Percentiles rank a stretch among this genome's conserved stretches.
Evolutionary conservation across 1,284 basidiomycete genomes (phyloP).

Genomic region (Boletellus sp.): DNA sequence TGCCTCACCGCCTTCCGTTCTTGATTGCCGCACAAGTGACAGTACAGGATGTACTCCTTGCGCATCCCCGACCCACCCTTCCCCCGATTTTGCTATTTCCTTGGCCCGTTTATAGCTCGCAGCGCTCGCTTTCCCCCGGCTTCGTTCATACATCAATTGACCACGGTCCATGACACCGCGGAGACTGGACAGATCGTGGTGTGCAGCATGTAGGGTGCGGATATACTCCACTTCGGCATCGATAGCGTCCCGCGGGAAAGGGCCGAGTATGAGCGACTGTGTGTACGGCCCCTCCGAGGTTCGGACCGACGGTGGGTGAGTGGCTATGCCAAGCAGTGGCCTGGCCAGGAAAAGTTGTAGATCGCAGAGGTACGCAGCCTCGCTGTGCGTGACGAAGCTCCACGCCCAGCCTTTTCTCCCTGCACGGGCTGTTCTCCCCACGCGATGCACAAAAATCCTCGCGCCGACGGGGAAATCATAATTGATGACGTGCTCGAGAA

Average conservation of each 20-base stretch:
- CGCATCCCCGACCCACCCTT: constrained; percentile 65
- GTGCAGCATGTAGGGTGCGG: constrained; percentile 60
- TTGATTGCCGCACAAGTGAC: constrained; percentile 33
- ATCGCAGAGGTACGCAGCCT: constrained; percentile 90
- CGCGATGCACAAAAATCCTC: constrained; percentile 93
- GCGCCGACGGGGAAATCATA: constrained; percentile 96
- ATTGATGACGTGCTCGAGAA: constrained; percentile 94
- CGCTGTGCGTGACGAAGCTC: constrained; percentile 84
- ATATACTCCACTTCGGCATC: constrained; percentile 88
- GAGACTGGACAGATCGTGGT: constrained; percentile 69
- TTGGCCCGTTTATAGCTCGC: constrained; percentile 89
- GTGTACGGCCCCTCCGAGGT: constrained; percentile 59
- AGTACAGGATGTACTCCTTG: constrained; percentile 71
- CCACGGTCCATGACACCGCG: constrained; percentile 88
- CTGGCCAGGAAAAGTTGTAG: constrained; percentile 92
- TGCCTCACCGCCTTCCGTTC: constrained; percentile 31
- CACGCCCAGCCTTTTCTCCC: constrained; percentile 95
- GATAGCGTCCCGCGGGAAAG: constrained; percentile 74
- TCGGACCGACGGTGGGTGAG: constrained; percentile 28
- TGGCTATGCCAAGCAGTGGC: constrained; percentile 56
- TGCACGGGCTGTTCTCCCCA: constrained; percentile 94
- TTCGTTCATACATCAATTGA: constrained; percentile 92
- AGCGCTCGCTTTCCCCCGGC: constrained; percentile 84
- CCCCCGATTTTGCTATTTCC: constrained; percentile 71
- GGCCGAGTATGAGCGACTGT: constrained; percentile 75